A percentile compares a stretch with the other conserved stretches of the same genome.
Conservation (phyloP, 805 yeast species). For the Pichia pseudocactophila region DNA sequence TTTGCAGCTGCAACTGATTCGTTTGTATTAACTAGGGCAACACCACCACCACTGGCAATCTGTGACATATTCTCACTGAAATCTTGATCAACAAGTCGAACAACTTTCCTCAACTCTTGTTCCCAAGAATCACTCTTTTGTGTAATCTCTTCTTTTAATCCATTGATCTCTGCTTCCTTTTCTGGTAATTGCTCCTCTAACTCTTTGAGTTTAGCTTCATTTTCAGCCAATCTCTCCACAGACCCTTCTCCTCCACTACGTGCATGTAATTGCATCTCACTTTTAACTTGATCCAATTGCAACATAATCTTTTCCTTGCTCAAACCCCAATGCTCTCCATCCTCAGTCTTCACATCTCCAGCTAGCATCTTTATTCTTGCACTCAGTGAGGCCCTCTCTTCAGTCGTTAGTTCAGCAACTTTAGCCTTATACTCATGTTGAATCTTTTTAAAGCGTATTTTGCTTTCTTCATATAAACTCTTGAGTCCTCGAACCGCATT, state of each 20-base stretch:
- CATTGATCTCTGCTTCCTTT: constrained; percentile 27
- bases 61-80: constrained; percentile 59
- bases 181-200: constrained; percentile 34
- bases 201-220: constrained; percentile 30
- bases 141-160: constrained; percentile 23
- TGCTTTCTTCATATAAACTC: constrained; percentile 12
- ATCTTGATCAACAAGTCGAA: constrained; percentile 47
- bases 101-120: constrained; percentile 45
- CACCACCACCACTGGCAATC: constrained; percentile 86
- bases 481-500: constrained; percentile 12
- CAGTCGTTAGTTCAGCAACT: constrained; percentile 29
- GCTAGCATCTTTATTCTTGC: constrained; percentile 28
- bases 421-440: constrained; percentile 28
- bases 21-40: constrained; percentile 43
- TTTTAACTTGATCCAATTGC: constrained; percentile 34
- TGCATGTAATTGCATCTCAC: constrained; percentile 28
- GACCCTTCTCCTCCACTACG: constrained; percentile 23
- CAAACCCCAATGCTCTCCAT: constrained; percentile 22
- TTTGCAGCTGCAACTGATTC: constrained; percentile 34
- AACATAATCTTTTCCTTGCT: neutral
- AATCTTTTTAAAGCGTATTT: constrained; percentile 15
- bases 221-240: constrained; percentile 26
- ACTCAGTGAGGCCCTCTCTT: constrained; percentile 34
- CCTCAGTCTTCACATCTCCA: constrained; percentile 30
- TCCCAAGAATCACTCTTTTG: constrained; percentile 42